Percentiles rank a stretch among this genome's conserved stretches.
Conservation (phyloP, 2,329 filamentous ascomycete genomes). For the Magnaporthales sp. region DNA sequence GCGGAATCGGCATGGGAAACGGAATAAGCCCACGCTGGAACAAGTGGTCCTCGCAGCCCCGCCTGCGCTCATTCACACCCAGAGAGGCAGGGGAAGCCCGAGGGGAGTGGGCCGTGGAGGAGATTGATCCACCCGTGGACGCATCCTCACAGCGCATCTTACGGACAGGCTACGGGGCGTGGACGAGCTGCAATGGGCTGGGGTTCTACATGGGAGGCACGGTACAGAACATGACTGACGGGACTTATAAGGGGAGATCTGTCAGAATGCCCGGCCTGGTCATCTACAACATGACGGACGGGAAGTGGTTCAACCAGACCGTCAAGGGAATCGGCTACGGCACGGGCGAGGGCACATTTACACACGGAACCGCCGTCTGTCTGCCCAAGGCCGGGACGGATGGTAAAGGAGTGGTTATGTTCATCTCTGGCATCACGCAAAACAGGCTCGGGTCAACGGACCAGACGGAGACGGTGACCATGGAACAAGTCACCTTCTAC, state of each 20-base stretch:
- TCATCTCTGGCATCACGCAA: not conserved
- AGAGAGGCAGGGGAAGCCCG: not conserved
- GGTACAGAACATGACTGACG: not conserved
- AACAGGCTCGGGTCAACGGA: not conserved
- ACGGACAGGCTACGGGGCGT: not conserved
- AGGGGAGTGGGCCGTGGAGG: not conserved
- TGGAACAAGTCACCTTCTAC: not conserved
- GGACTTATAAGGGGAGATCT: not conserved
- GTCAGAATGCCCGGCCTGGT: not conserved
- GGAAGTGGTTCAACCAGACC: no score
- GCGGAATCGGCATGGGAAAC: not conserved
- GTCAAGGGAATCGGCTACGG: not conserved
- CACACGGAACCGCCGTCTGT: not conserved
- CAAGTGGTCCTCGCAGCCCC: not conserved
- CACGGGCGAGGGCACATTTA: no score
- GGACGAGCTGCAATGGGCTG: not conserved
- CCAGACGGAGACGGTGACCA: not conserved
- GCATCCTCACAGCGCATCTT: not conserved
- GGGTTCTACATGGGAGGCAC: not conserved
- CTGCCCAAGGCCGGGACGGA: not conserved
- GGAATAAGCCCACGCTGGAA: not conserved
- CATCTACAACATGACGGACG: not conserved
- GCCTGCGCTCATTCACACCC: not conserved
- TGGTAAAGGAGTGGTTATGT: not conserved
- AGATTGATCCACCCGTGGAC: not conserved